phyloP scores from a whole-genome alignment of 2,329 filamentous ascomycete genomes.

The Pseudonectria foliicola region DNA sequence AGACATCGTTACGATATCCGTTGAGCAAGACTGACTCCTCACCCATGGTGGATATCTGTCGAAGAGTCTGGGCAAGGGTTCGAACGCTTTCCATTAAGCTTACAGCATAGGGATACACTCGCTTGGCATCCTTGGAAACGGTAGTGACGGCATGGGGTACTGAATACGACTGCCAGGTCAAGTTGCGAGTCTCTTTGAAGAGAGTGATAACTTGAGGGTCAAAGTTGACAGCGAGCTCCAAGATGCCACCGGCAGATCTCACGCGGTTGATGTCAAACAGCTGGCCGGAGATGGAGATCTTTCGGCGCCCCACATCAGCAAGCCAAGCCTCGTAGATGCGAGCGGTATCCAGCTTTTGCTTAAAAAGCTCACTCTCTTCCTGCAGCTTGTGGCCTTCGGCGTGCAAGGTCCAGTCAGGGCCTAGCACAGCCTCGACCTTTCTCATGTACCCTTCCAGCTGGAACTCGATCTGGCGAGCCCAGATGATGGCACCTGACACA shows the following conservation, averaged over 20 bases:
- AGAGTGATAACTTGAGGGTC: slow-evolving; percentile 94
- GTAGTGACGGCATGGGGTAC: slow-evolving; percentile 93
- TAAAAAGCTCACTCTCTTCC: slow-evolving; percentile 85
- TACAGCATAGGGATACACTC: slow-evolving; percentile 95
- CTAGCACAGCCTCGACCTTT: slow-evolving; percentile 97
- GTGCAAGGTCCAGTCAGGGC: slow-evolving; percentile 89
- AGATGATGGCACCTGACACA: slow-evolving; percentile 94
- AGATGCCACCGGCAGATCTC: slow-evolving; percentile 77
- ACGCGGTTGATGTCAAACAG: slow-evolving; percentile 87
- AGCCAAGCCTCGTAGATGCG: slow-evolving; percentile 96
- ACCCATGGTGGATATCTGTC: slow-evolving; percentile 76
- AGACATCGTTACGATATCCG: slow-evolving; percentile 87
- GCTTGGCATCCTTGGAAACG: slow-evolving; percentile 96
- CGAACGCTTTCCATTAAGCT: slow-evolving; percentile 98
- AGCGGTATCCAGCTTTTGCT: slow-evolving; percentile 89
- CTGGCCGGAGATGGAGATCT: slow-evolving; percentile 85
- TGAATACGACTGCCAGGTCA: slow-evolving; percentile 90
- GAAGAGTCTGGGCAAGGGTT: slow-evolving; percentile 81
- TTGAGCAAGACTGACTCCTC: slow-evolving; percentile 82
- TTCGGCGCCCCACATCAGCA: slow-evolving; percentile 77
- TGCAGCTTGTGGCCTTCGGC: slow-evolving; percentile 91
- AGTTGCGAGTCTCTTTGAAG: slow-evolving; percentile 96
- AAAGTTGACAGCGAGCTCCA: slow-evolving; percentile 92
- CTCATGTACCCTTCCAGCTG: slow-evolving; percentile 97
- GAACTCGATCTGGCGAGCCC: slow-evolving; percentile 93